Evolutionary conservation across 2,329 filamentous ascomycete genomes (phyloP).

Genomic region (Dactylellina parvicollis): DNA sequence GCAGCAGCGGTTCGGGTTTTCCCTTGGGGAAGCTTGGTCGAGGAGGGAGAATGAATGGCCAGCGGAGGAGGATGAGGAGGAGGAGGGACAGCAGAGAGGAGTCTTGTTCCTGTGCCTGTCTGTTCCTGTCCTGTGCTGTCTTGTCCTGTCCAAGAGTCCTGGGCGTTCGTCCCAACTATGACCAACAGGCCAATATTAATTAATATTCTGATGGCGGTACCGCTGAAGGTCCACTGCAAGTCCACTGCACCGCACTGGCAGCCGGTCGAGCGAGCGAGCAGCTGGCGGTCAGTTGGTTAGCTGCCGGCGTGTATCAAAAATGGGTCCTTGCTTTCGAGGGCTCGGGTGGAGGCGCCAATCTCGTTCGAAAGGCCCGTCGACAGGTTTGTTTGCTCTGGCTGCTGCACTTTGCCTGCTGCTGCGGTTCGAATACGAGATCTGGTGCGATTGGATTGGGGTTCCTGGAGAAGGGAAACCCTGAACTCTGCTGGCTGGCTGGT

Average conservation of each 20-base stretch:
- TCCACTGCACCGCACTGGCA: no score
- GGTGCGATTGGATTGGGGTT: slow-evolving; percentile 1
- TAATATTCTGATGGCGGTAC: neutral
- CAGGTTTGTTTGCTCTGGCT: slow-evolving; percentile 1
- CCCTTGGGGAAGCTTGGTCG: no score
- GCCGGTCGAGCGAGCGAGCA: neutral
- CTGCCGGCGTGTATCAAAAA: neutral
- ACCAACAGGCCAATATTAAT: neutral
- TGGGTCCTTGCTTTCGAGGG: slow-evolving; percentile 28
- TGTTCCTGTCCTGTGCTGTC: no score
- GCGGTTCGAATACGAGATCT: slow-evolving; percentile 39
- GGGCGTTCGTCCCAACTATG: no score
- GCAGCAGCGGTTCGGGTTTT: no score
- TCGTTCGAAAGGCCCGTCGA: slow-evolving; percentile 1
- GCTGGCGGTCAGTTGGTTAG: neutral
- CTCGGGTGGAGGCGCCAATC: slow-evolving; percentile 52
- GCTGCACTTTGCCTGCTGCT: slow-evolving; percentile 9
- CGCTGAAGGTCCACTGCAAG: neutral
- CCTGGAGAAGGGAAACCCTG: neutral
- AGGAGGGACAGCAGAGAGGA: no score
- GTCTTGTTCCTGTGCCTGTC: no score
- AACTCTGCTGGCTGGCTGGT: neutral
- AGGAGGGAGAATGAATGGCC: no score
- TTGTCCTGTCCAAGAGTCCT: neutral
- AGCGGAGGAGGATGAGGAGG: no score